phyloP scores from a whole-genome alignment of 129 eudicot species.

The Smallanthus sonchifolius region DNA sequence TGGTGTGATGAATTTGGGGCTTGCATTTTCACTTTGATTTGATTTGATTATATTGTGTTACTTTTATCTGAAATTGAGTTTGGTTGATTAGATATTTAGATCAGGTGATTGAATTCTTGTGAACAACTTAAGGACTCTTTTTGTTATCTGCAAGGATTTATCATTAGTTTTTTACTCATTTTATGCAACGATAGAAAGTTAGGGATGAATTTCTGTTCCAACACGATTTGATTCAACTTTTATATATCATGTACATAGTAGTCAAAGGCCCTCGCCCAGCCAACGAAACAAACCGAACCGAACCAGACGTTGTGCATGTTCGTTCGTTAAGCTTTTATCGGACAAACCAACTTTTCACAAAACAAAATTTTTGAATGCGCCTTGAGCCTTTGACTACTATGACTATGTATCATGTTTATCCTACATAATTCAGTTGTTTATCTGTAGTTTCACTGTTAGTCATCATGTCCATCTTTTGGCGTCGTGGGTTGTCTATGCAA shows the following conservation, averaged over 20 bases:
- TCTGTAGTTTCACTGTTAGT: slow-evolving; percentile 9
- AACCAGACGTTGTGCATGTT: no score
- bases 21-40: neutral
- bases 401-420: no score
- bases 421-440: neutral
- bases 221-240: no score
- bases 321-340: no score
- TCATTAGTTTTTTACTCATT: neutral
- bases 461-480: slow-evolving; percentile 54
- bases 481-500: slow-evolving; percentile 45
- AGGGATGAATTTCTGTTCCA: no score
- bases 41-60: neutral
- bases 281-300: no score
- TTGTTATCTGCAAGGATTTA: neutral
- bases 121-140: neutral
- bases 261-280: no score
- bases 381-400: no score
- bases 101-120: neutral
- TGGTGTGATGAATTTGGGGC: neutral
- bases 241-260: no score
- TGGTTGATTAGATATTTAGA: neutral
- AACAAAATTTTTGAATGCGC: no score
- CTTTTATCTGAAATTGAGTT: neutral
- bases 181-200: neutral
- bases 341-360: no score